Base-by-base conservation (phyloP, 257 asterid genomes). In the Rhazya stricta region DNA sequence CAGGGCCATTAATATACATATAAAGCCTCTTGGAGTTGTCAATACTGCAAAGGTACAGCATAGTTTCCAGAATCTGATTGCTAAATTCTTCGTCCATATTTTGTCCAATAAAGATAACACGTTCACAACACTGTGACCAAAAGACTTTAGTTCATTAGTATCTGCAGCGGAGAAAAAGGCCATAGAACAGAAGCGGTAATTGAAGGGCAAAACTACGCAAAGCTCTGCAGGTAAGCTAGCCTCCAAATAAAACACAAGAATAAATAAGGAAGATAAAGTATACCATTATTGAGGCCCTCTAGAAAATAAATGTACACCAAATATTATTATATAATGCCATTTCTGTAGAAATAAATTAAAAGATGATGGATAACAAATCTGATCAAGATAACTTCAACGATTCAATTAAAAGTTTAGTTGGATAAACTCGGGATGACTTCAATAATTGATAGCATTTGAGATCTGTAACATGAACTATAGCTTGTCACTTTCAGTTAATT, bases 1-100 rank as follows among this genome's bases (percentile, higher is more conserved):
- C 99, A 57, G 96, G 91, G 77, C 96, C 91, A 84, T 83, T 92
- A 68, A 95, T 91, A 81, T 84, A 91, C 88, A 95, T 48, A 73
- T 68, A 86, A 16, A 95, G 89, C 88, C 76, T 88, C 84, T 83
- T 87, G 13, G 93, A 87, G 81, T 84, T 83, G 8, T 91, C 96
- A 81, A 92, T 67, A 74, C 93, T 95, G 73, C 92, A 98, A 69
- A 95, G 96, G 81, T 92, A 95, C 73, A 95, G 82, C 99, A 95
- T 88, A 16, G 98, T 88, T n/a, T 96, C 97, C 74, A 92, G 91
- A 76, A 92, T 79, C 83, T 88, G 94, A 82, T 92, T 95, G 87
- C 99, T 92, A 84, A 84, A 88, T 83, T 89, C 96, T 83, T 91
- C 97, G 53, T 89, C 92, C 43, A 95, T 91, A 80, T 88, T 81